A percentile compares a stretch with the other conserved stretches of the same genome.
Conservation (phyloP, 2,329 filamentous ascomycete genomes). For the Akanthomyces muscarius region DNA sequence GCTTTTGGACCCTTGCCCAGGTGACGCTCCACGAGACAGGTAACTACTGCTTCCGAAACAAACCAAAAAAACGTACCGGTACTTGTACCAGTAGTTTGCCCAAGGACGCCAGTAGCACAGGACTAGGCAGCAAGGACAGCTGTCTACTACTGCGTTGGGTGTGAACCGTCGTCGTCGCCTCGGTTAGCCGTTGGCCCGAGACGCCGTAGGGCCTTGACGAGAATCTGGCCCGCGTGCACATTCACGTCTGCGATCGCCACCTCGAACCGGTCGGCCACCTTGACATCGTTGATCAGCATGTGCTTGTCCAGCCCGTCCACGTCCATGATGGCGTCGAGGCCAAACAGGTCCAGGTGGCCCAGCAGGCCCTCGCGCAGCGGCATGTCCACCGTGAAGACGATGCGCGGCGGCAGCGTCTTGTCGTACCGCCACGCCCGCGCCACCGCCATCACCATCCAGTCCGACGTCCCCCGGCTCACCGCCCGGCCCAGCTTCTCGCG, state of each 20-base stretch:
- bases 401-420: conserved; percentile 41
- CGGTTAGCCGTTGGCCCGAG: neutral
- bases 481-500: conserved; percentile 48
- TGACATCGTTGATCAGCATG: conserved; percentile 39
- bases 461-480: conserved; percentile 41
- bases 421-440: conserved; percentile 58
- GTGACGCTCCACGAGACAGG: neutral
- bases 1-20: neutral
- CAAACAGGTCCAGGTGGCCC: conserved; percentile 50
- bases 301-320: conserved; percentile 35
- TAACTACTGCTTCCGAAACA: neutral
- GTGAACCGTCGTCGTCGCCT: neutral
- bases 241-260: conserved; percentile 54
- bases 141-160: too few species aligned
- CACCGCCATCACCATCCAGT: conserved; percentile 58
- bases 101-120: too few species aligned
- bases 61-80: neutral
- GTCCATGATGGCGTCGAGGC: conserved; percentile 40
- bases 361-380: conserved; percentile 32
- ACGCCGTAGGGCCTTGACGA: conserved; percentile 40
- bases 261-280: conserved; percentile 50
- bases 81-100: neutral
- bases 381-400: conserved; percentile 45
- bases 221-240: conserved; percentile 42
- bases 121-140: too few species aligned